Conservation (phyloP, 495 filamentous ascomycete species). For the Lophiotrema nucula region DNA sequence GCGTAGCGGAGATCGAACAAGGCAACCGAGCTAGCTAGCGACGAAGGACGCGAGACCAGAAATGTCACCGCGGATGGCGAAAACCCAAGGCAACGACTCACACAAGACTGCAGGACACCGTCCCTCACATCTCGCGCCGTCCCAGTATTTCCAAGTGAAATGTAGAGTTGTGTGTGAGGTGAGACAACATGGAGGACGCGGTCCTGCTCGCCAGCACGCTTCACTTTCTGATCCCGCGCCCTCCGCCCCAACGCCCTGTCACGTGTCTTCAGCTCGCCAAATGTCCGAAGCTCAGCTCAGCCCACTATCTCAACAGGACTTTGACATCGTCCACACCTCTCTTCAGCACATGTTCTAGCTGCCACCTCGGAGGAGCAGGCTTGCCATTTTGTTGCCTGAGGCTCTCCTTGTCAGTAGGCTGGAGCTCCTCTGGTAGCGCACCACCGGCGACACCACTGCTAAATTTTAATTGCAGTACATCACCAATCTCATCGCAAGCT, state of each 20-base stretch:
- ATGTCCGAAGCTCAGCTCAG: neutral
- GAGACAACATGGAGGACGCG: neutral
- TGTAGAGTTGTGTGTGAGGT: neutral
- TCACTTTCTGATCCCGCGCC: neutral
- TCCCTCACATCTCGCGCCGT: neutral
- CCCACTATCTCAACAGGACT: conserved; percentile 56
- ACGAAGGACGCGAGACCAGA: neutral
- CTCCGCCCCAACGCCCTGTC: neutral
- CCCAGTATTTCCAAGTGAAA: neutral
- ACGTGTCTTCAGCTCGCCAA: conserved; percentile 1
- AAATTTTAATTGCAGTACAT: conserved; percentile 91
- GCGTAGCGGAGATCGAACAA: neutral
- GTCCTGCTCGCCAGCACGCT: neutral
- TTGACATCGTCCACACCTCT: conserved; percentile 79
- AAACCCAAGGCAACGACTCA: neutral
- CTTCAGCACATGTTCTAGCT: conserved; percentile 73
- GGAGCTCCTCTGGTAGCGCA: conserved; percentile 67
- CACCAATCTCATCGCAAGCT: conserved; percentile 90
- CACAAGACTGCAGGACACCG: neutral
- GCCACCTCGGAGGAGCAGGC: conserved; percentile 73
- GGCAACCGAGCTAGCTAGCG: neutral
- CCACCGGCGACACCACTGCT: conserved; percentile 92
- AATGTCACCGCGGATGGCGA: too few species aligned
- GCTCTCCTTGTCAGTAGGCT: conserved; percentile 66
- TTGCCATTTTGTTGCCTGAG: conserved; percentile 53